Conservation (phyloP, 176 grass and related monocot genomes). For the Oryza rufipogon region DNA sequence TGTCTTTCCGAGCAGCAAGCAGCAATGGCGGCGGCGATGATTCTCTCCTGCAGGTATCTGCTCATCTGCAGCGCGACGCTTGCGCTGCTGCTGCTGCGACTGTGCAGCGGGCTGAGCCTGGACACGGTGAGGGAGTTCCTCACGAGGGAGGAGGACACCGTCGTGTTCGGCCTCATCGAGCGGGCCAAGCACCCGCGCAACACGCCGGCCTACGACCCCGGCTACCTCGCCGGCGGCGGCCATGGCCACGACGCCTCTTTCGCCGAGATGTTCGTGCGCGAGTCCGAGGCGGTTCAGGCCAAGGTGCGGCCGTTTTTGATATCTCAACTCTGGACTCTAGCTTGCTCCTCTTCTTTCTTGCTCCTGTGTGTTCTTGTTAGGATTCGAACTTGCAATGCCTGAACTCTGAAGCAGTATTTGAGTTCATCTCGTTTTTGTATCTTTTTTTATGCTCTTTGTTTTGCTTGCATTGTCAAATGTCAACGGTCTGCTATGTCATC, state of each 20-base stretch:
- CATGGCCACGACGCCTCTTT: constrained; percentile 33
- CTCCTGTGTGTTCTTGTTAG: neutral
- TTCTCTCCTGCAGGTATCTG: neutral
- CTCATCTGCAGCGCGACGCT: constrained; percentile 22
- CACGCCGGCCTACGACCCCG: constrained; percentile 42
- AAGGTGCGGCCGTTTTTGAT: constrained; percentile 31
- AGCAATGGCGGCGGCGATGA: constrained; percentile 35
- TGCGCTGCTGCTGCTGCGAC: constrained; percentile 21
- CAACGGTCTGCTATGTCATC: neutral
- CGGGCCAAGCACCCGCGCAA: constrained; percentile 62
- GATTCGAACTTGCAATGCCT: neutral
- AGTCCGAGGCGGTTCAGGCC: constrained; percentile 65
- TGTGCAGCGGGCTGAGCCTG: constrained; percentile 45
- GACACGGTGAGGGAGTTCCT: constrained; percentile 69
- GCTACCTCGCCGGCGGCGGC: neutral
- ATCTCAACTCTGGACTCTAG: no score
- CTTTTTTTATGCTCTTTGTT: neutral
- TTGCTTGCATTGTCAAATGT: constrained; percentile 10
- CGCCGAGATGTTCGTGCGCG: constrained; percentile 56
- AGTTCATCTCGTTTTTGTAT: neutral
- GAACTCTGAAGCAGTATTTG: neutral
- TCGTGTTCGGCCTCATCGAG: constrained; percentile 85
- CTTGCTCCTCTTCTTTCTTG: neutral
- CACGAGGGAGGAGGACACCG: constrained; percentile 69
- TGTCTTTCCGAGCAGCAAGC: no score